Conservation (phyloP, 768 basidiomycete species). For the Kondoa malvinella region DNA sequence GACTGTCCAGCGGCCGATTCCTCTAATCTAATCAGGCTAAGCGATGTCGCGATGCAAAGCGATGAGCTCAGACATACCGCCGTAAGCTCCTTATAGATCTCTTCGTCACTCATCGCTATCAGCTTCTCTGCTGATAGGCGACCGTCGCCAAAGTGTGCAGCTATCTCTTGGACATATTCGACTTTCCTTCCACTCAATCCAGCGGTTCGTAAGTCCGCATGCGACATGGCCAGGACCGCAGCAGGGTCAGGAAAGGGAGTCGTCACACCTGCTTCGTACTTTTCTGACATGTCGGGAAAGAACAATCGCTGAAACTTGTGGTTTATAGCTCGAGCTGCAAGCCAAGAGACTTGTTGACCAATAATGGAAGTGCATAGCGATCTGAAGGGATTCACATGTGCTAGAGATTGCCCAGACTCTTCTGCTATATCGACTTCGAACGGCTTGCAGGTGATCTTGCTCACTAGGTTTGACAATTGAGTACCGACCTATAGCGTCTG, state of each 20-base stretch:
- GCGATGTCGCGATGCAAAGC: neutral
- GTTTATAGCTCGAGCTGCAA: constrained; percentile 65
- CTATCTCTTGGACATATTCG: constrained; percentile 70
- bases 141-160: constrained; percentile 61
- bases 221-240: constrained; percentile 48
- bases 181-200: constrained; percentile 73
- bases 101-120: constrained; percentile 53
- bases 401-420: neutral
- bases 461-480: too few relatives aligned
- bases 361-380: constrained; percentile 57
- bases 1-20: constrained; percentile 36
- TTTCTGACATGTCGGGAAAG: constrained; percentile 56
- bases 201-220: constrained; percentile 47
- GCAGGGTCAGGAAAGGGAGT: constrained; percentile 49
- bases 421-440: neutral
- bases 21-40: constrained; percentile 1
- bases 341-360: constrained; percentile 64
- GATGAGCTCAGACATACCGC: constrained; percentile 53
- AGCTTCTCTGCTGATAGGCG: constrained; percentile 57
- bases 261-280: constrained; percentile 23
- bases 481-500: too few relatives aligned
- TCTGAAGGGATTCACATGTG: constrained; percentile 31
- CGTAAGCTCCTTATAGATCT: constrained; percentile 37
- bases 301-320: constrained; percentile 63
- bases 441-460: neutral